Base-by-base conservation (phyloP, 2,329 filamentous ascomycete genomes). In the Phialophora tarda region DNA sequence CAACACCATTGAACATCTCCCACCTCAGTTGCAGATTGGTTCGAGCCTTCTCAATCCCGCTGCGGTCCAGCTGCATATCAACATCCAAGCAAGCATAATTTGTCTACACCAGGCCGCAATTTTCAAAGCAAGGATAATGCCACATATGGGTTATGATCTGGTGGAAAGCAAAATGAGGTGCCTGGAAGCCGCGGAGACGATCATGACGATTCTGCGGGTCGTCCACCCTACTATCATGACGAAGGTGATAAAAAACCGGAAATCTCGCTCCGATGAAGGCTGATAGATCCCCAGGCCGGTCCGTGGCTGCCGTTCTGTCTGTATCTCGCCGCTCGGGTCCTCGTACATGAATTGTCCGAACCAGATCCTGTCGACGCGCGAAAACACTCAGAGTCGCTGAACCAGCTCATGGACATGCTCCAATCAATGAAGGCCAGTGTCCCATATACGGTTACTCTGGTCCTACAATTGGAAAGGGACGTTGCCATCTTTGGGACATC, bases 31-130 rank as follows among this genome's bases (percentile, higher is more conserved):
- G 7, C 48, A 32, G 44, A 62, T 62, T 21, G 26, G 23, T 6
- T 24, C 59, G 23, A 44, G 28, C 23, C 26, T 54, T 24, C 28
- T 23, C 23, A 55, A 54, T 28, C 59, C 59, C 7, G 7, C 30
- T 26, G 26, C 32, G 11, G 59, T 62, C 17, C 32, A 54, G 30
- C 28, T 62, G 2, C 59, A 62, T n/a, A 55, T 62, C 48, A 62
- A 62, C 34, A 62, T 62, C 30, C 59, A 62, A 32, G 59, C 59
- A 23, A 55, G 48, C 23, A 62, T 50, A 2, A 62, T 62, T 23
- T 62, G 59, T 47, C 47, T 62, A 21, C 59, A 62, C 14, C 59
- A 62, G 21, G 59, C 59, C 11, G 48, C 59, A 8, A 32, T 44
- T 26, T 62, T 44, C 48, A 62, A 55, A 32, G 59, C 50, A 11